phyloP scores from a whole-genome alignment of 2,329 filamentous ascomycete genomes.

The Monilinia fructigena region DNA sequence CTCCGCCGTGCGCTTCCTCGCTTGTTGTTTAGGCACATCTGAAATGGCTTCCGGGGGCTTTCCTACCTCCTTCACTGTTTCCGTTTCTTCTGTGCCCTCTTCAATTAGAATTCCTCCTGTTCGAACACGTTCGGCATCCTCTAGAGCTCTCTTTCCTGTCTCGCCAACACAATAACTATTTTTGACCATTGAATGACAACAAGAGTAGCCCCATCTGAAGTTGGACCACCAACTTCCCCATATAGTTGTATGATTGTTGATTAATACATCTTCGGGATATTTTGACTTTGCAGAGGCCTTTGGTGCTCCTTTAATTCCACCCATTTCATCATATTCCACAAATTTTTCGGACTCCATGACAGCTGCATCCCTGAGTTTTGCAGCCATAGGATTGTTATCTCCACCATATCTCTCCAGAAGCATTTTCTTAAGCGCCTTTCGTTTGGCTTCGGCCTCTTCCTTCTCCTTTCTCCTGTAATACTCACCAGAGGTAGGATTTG shows the following conservation, averaged over 20 bases:
- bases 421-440: conserved; percentile 64
- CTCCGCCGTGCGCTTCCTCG: conserved; percentile 71
- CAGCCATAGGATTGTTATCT: conserved; percentile 57
- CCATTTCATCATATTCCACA: conserved; percentile 91
- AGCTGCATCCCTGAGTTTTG: conserved; percentile 62
- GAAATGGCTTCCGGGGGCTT: conserved; percentile 36
- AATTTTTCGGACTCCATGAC: conserved; percentile 82
- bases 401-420: conserved; percentile 82
- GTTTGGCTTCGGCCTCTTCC: conserved; percentile 69
- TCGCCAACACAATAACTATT: conserved; percentile 98
- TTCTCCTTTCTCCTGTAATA: conserved; percentile 76
- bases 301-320: conserved; percentile 82
- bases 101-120: conserved; percentile 44
- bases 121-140: conserved; percentile 66
- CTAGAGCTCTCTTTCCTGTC: conserved; percentile 77
- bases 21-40: conserved; percentile 30
- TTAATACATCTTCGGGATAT: conserved; percentile 81
- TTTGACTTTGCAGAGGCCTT: conserved; percentile 80
- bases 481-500: conserved; percentile 92
- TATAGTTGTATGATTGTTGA: conserved; percentile 88
- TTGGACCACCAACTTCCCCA: conserved; percentile 98
- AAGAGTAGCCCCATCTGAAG: conserved; percentile 94
- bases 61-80: conserved; percentile 39
- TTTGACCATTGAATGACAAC: conserved; percentile 89
- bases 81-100: conserved; percentile 33